A percentile compares a stretch with the other conserved stretches of the same genome.
Conservation (phyloP, 1,284 basidiomycete genomes). For the Papiliotrema laurentii region DNA sequence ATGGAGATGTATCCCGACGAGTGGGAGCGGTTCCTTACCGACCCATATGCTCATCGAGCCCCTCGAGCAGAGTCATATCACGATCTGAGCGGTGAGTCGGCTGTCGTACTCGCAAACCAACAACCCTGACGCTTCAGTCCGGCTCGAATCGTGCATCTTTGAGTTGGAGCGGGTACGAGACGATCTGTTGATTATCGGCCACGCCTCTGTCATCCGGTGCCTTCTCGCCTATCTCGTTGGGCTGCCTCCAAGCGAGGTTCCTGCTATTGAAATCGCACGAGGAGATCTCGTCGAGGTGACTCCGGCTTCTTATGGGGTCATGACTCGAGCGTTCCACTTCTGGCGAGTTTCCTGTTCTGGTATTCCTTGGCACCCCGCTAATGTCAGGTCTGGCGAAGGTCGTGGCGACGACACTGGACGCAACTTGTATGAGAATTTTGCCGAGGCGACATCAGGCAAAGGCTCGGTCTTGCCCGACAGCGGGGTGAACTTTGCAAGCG, state of each 20-base stretch:
- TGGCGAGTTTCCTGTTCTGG: conserved; percentile 55
- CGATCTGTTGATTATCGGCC: conserved; percentile 72
- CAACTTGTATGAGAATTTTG: conserved; percentile 50
- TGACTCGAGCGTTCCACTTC: conserved; percentile 83
- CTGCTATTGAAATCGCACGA: conserved; percentile 88
- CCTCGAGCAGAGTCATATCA: conserved; percentile 93
- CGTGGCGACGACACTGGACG: conserved; percentile 40
- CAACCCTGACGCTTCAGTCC: conserved; percentile 51
- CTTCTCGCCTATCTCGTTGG: conserved; percentile 88
- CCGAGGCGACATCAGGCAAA: conserved; percentile 42
- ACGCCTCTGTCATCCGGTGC: conserved; percentile 96
- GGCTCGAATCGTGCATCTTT: conserved; percentile 75
- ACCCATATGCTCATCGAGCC: conserved; percentile 89
- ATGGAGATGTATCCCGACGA: conserved; percentile 87
- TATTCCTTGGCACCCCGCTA: neutral
- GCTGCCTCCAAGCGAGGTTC: conserved; percentile 91
- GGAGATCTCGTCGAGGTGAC: conserved; percentile 86
- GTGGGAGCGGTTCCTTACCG: conserved; percentile 84
- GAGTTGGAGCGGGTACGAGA: conserved; percentile 75
- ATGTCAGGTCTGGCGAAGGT: conserved; percentile 43
- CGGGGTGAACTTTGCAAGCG: conserved; percentile 37
- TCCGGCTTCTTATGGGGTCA: conserved; percentile 83
- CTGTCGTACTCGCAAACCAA: neutral
- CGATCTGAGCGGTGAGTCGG: conserved; percentile 63
- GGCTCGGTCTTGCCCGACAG: conserved; percentile 31